phyloP scores from a whole-genome alignment of 495 filamentous ascomycete species.

The Rhypophila decipiens region DNA sequence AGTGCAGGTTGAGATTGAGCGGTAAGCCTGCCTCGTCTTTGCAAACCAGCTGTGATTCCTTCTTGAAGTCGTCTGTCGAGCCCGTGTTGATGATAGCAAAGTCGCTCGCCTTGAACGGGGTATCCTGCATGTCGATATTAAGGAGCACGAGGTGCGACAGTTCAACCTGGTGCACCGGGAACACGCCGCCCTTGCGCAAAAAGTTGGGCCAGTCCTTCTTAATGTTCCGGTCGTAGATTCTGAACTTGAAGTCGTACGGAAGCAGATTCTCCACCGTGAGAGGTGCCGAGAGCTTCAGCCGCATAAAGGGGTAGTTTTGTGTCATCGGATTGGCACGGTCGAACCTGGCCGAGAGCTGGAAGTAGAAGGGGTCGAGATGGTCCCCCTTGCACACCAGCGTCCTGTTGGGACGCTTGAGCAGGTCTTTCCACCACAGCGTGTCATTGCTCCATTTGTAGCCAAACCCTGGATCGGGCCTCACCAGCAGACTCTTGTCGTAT shows the following conservation, averaged over 20 bases:
- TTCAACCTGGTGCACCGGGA: conserved; percentile 94
- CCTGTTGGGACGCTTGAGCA: conserved; percentile 73
- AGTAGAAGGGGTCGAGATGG: conserved; percentile 83
- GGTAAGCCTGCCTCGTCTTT: conserved; percentile 76
- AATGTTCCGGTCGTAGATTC: conserved; percentile 96
- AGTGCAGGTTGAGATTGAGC: conserved; percentile 79
- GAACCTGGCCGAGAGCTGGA: conserved; percentile 82
- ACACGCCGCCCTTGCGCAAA: conserved; percentile 88
- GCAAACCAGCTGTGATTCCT: conserved; percentile 71
- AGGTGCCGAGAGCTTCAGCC: conserved; percentile 79
- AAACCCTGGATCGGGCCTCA: conserved; percentile 93
- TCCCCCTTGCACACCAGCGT: conserved; percentile 85
- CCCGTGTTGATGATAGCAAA: conserved; percentile 95
- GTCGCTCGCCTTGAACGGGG: conserved; percentile 87
- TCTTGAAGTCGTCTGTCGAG: conserved; percentile 76
- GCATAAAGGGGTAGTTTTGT: conserved; percentile 89
- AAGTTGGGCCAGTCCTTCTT: conserved; percentile 99
- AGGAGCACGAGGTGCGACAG: conserved; percentile 86
- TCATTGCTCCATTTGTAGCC: conserved; percentile 93
- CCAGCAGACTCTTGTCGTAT: conserved; percentile 81
- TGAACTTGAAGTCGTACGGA: conserved; percentile 97
- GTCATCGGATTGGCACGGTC: conserved; percentile 76
- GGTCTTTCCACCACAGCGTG: conserved; percentile 83
- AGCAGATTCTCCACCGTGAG: conserved; percentile 92
- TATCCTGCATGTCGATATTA: conserved; percentile 94